Evolutionary conservation across 306 rosid species (phyloP), one percentile per base, ranked within the genome.

Genomic region (Cucumis cinereus): DNA sequence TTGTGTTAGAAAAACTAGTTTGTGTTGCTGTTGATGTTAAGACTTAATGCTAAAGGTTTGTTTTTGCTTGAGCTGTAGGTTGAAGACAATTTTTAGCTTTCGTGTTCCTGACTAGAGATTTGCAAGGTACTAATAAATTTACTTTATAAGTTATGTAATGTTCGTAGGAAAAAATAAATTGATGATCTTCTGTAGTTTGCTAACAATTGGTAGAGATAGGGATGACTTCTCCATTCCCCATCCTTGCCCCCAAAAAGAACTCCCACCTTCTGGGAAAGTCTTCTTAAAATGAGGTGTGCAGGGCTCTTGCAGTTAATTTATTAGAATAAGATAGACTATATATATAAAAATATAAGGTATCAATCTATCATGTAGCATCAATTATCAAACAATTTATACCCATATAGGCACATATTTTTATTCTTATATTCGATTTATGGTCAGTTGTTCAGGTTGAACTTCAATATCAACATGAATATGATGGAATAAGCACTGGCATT

Each of bases 401-500:
- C 16, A 0, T n/a, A 6, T 30, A 35, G 38, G 33, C 74, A 69
- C 35, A 23, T 5, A 23, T 43, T 41, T 30, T 11, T 14, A 23
- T 24, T 69, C 14, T 41, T 22, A 36, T 15, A 45, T 45, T 22
- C 45, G 75, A 15, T 69, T 41, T 71, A 26, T 71, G 26, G 49
- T 71, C 43, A 26, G 43, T 26, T 47, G 14, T 30, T 85, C 82
- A 94, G 98, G 91, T 91, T 59, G 97, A 94, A 38, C 96, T 94
- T 40, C 97, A 90, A 81, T 94, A 94, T 80, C 91, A 78, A 74
- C 97, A 94, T 57, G 97, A 94, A 78, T 87, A 90, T 84, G 98
- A 91, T 66, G 98, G 98, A 73, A 89, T 94, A 75, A 91, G 86
- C 84, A 89, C 96, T 7, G 85, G 97, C 83, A 82, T 91, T 85